Evolutionary conservation across 306 rosid genomes (phyloP), one percentile per base, ranked within the genome.

Genomic region (Lathyrus oleraceus): DNA sequence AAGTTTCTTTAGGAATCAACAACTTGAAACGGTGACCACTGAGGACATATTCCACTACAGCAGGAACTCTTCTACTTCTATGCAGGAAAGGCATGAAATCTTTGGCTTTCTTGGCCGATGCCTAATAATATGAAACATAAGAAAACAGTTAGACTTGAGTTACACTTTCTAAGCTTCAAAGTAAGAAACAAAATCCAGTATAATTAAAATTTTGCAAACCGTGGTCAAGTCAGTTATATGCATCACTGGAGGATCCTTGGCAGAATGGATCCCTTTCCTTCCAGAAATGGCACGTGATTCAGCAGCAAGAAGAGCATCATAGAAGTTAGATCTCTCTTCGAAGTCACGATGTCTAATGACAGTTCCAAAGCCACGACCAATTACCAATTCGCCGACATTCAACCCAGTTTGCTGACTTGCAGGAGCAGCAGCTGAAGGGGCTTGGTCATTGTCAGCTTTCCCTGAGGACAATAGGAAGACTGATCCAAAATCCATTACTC

Each of bases 21-120:
- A 94, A 75, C 79, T 94, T 94, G 83, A 89, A 94, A 35, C 99
- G 99, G 80, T 94, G 99, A n/a, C 99, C 99, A 72, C 99, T 94
- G 68, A 94, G 87, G 71, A 94, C 97, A 78, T 94, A 94, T 83
- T 94, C 99, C 76, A 94, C 97, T 77, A 91, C 82, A 36, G 99
- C 99, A 63, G 99, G 97, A 72, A 83, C 78, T 79, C 70, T 94
- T 83, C 96, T 85, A 79, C 95, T 88, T 70, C 94, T 82, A 36
- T 88, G 96, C 76, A 94, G 80, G 85, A 87, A 94, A 28, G 99
- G 99, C 78, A 91, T 72, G 84, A 94, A 94, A 63, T 94, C 99
- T 76, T 67, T 87, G 47, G 99, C 87, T 80, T 89, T 94, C 84
- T 94, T 94, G 69, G 96, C 76, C 1, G 96, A 84, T 17, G 95